Conservation (phyloP, 2,329 filamentous ascomycete genomes). For the Pyrenochaeta sp. region DNA sequence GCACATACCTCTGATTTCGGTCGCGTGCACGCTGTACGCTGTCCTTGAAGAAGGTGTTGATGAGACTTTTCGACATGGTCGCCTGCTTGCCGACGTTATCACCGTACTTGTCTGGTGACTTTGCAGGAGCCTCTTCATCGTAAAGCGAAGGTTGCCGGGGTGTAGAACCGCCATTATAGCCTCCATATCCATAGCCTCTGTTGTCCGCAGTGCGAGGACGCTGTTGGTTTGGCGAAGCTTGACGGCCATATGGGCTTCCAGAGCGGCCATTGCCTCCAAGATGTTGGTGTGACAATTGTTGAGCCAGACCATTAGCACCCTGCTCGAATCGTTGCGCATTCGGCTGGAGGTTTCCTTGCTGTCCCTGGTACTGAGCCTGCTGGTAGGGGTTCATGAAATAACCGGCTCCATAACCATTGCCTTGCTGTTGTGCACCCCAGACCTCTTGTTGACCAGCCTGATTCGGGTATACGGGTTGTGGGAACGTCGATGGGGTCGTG, state of each 20-base stretch:
- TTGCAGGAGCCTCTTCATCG: conserved; percentile 76
- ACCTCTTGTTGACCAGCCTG: conserved; percentile 69
- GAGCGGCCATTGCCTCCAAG: conserved; percentile 75
- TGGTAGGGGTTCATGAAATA: conserved; percentile 63
- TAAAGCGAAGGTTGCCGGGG: conserved; percentile 64
- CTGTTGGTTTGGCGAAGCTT: conserved; percentile 74
- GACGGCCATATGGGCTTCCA: conserved; percentile 71
- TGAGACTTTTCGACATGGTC: conserved; percentile 70
- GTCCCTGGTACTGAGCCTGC: conserved; percentile 58
- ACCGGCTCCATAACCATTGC: conserved; percentile 55
- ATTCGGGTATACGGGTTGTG: conserved; percentile 81
- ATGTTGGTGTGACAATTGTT: conserved; percentile 98
- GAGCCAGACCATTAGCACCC: conserved; percentile 87
- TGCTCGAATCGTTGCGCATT: conserved; percentile 72
- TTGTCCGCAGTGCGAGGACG: conserved; percentile 86
- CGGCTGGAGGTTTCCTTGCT: conserved; percentile 57
- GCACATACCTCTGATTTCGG: conserved; percentile 84
- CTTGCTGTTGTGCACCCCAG: conserved; percentile 61
- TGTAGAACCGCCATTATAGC: conserved; percentile 74
- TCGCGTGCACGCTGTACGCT: conserved; percentile 96
- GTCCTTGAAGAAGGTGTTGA: conserved; percentile 92
- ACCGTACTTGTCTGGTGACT: conserved; percentile 84
- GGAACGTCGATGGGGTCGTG: conserved; percentile 92
- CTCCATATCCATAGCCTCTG: conserved; percentile 65
- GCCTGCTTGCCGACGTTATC: conserved; percentile 82